Base-by-base conservation (phyloP, 768 basidiomycete species). In the Amanita brunnescens region DNA sequence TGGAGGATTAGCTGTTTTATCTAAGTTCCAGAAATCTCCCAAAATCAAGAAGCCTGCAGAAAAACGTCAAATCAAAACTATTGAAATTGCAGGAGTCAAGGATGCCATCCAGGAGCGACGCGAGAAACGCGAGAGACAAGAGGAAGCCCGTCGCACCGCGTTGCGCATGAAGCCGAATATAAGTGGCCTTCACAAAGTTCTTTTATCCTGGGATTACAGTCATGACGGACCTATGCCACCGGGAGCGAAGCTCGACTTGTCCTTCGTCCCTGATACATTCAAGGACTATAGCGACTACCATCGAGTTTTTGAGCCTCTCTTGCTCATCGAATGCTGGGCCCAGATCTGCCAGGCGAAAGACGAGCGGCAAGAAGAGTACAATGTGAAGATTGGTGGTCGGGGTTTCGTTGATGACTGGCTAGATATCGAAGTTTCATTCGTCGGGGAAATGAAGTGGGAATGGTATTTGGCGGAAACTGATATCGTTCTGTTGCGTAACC, bases 301-400 rank as follows among this genome's bases (percentile, higher is more conserved):
- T 37, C 69, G 69, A 20, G 73, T 85, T 40, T 92, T 96, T 63
- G 82, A 91, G 61, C 93, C 95, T 2, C 74, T 98, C 13, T 69
- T 98, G 23, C 67, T 93, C 16, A 70, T 89, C 52, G 96, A 99
- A 67, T 83, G 89, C 55, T 97, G 96, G 94, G 80, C 85, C 24
- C 91, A 95, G 61, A 77, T 95, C 20, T 61, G 74, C 6, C 81
- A 89, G 56, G 81, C 90, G 4, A 91, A 89, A 62, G 83, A 87
- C 46, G 83, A 85, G 50, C 55, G 53, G 6, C 72, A 68, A 41
- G 76, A 82, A 5, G 62, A 65, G 1, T 78, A 81, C 57, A 70
- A 76, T 21, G 81, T 80, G 66, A 83, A 79, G 53, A 75, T 98
- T 37, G 73, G 70, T 23, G 78, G 80, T 13, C 81, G 87, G 14